Conservation (phyloP, 2,329 filamentous ascomycete genomes). For the Epichloe brachyelytri region DNA sequence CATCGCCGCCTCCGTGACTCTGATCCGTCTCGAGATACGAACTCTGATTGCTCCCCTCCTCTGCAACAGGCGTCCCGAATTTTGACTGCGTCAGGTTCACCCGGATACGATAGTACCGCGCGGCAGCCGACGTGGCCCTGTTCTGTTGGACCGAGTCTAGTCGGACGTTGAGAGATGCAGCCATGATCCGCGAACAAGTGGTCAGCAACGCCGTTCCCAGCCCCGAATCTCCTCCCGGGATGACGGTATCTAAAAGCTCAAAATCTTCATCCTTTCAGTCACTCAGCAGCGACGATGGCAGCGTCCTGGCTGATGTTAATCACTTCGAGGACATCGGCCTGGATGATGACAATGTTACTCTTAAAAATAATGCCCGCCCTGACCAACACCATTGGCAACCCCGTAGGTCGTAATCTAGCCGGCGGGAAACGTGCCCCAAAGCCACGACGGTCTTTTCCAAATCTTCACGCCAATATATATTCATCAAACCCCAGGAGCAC, state of each 20-base stretch:
- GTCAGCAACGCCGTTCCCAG: constrained; percentile 16
- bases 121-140: too few species aligned
- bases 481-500: constrained; percentile 38
- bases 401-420: constrained; percentile 18
- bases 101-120: background rate
- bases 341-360: constrained; percentile 45
- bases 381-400: constrained; percentile 12
- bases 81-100: background rate
- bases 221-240: constrained; percentile 37
- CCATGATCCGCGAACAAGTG: constrained; percentile 22
- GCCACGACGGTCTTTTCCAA: constrained; percentile 29
- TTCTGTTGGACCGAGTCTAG: too few species aligned
- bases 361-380: constrained; percentile 31
- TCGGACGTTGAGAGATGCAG: constrained; percentile 15
- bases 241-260: constrained; percentile 75
- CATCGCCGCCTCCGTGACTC: background rate
- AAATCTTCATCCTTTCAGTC: constrained; percentile 84
- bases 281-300: constrained; percentile 60
- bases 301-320: constrained; percentile 55
- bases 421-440: constrained; percentile 17
- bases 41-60: background rate
- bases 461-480: constrained; percentile 32
- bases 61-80: background rate
- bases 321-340: constrained; percentile 93
- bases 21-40: background rate